phyloP scores from a whole-genome alignment of 169 alveolate genomes.

The Plasmodium vivax region DNA sequence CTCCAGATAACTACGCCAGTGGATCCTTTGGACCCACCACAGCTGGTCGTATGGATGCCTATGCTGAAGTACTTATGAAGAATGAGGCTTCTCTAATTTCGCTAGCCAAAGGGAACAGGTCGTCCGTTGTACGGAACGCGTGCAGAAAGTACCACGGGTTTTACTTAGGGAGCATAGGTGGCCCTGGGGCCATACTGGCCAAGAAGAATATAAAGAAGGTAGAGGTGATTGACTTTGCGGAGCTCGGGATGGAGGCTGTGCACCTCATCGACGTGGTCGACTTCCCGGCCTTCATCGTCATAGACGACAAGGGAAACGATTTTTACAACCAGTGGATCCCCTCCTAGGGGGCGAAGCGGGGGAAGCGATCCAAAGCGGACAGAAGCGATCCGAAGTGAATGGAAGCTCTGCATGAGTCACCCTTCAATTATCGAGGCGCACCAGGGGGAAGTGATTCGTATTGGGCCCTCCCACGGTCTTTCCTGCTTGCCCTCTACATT shows the following conservation, averaged over 20 bases:
- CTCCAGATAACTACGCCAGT: conserved; percentile 88
- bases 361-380: neutral
- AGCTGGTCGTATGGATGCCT: conserved; percentile 92
- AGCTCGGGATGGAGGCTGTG: conserved; percentile 89
- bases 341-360: neutral
- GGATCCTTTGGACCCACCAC: conserved; percentile 94
- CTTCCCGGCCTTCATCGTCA: conserved; percentile 91
- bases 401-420: neutral
- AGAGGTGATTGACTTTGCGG: conserved; percentile 84
- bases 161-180: conserved; percentile 90
- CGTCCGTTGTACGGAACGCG: conserved; percentile 84
- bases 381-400: too few relatives aligned
- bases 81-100: conserved; percentile 87
- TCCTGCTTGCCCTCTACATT: neutral
- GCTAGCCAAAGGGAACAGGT: conserved; percentile 90
- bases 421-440: neutral
- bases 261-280: conserved; percentile 89
- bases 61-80: conserved; percentile 85
- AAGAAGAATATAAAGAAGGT: conserved; percentile 86
- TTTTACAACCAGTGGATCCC: conserved; percentile 84
- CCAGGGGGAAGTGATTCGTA: neutral
- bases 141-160: conserved; percentile 89
- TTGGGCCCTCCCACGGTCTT: neutral
- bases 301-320: conserved; percentile 91
- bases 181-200: conserved; percentile 92